A percentile compares a stretch with the other conserved stretches of the same genome.
Conservation (phyloP, 352 stramenopile species). For the Phytophthora foliorum region DNA sequence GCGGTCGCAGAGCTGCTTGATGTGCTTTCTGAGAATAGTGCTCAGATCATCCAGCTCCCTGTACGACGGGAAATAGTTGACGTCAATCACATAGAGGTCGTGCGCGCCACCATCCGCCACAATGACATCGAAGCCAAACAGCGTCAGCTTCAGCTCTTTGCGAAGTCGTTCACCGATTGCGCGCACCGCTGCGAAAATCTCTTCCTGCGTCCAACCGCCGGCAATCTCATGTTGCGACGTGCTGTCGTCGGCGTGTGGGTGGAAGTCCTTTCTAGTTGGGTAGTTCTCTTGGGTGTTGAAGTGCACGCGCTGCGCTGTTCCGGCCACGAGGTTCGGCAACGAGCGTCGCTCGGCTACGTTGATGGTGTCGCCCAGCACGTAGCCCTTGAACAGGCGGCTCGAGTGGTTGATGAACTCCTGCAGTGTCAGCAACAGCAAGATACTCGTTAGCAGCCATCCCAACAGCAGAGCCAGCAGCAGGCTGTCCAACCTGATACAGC, state of each 20-base stretch:
- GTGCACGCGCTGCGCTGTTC: constrained; percentile 62
- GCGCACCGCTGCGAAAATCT: constrained; percentile 66
- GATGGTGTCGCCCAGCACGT: constrained; percentile 81
- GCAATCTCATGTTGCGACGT: constrained; percentile 5
- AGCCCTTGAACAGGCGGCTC: constrained; percentile 83
- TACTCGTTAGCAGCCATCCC: background rate
- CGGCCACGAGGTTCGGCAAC: constrained; percentile 70
- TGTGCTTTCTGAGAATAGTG: constrained; percentile 63
- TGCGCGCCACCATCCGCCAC: constrained; percentile 57
- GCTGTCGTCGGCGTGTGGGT: constrained; percentile 32
- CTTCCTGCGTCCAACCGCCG: constrained; percentile 41
- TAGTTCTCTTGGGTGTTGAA: constrained; percentile 89
- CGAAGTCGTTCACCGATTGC: constrained; percentile 73
- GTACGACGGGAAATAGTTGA: constrained; percentile 92
- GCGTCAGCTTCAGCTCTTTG: constrained; percentile 66
- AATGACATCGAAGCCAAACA: constrained; percentile 91
- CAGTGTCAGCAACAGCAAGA: constrained; percentile 7
- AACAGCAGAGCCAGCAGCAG: background rate
- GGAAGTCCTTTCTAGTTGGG: constrained; percentile 72
- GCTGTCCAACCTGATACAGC: constrained; percentile 70
- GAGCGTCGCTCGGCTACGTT: constrained; percentile 81
- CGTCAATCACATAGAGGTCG: constrained; percentile 82
- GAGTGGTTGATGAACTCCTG: constrained; percentile 90
- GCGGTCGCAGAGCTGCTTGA: constrained; percentile 50
- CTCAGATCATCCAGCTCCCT: constrained; percentile 83